Percentiles rank a stretch among this genome's conserved stretches.
Evolutionary conservation across 345 rosid genomes (phyloP).

Genomic region (Eucalyptus fibrosa): DNA sequence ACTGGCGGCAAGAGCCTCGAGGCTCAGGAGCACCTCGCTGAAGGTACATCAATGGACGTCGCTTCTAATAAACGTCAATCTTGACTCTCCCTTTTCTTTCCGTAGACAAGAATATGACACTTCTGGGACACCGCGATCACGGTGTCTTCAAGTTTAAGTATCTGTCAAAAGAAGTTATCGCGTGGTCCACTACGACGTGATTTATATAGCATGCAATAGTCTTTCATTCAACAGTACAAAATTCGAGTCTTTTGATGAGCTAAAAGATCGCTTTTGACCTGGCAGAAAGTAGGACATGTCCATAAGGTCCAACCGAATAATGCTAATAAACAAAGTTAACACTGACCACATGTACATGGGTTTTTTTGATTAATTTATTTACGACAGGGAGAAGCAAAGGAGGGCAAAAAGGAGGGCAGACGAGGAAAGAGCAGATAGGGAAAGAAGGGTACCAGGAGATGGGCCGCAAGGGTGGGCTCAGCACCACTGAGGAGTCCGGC

Average conservation of each 20-base stretch:
- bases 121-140: not conserved
- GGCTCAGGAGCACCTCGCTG: conserved; percentile 84
- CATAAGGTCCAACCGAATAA: not conserved
- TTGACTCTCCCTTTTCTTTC: not conserved
- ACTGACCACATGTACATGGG: not conserved
- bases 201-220: not conserved
- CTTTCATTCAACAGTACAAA: not conserved
- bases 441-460: conserved; percentile 58
- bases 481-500: conserved; percentile 44
- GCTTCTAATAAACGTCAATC: not conserved
- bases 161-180: not conserved
- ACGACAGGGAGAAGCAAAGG: conserved; percentile 28
- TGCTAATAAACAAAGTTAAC: not conserved
- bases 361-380: not conserved
- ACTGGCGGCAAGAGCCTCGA: conserved; percentile 86
- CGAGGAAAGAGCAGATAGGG: conserved; percentile 63
- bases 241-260: not conserved
- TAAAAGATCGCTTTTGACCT: not conserved
- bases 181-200: not conserved
- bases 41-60: conserved; percentile 19
- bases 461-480: conserved; percentile 67
- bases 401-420: conserved; percentile 16
- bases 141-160: not conserved
- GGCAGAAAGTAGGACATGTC: not conserved
- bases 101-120: not conserved